Base-by-base conservation (phyloP, 345 rosid species). In the Erucastrum elatum region DNA sequence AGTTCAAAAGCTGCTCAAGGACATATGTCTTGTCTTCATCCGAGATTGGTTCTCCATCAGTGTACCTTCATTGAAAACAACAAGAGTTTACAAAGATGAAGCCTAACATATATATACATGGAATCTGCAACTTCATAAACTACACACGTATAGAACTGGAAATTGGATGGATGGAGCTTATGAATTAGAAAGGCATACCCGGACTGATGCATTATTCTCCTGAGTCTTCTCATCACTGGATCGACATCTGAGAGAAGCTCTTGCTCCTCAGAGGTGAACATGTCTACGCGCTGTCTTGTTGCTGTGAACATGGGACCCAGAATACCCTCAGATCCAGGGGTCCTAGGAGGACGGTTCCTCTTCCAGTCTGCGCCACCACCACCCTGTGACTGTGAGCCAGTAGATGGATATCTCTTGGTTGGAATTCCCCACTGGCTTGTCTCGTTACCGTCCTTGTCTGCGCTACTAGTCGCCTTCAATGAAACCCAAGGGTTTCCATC, bases 221-320 rank as follows among this genome's bases (percentile, higher is more conserved):
- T 76, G 63, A 90, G 78, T 1, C 89, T 84, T 59, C 25, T 87
- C 94, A 95, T 89, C 31, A 89, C 55, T 34, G 96, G 90, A 26
- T 95, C 98, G 34, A 89, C 69, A 4, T 79, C 94, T 2, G 81
- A 75, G 21, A 95, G 88, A 64, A 93, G 87, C 31, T 87, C 90
- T 70, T 90, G 96, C 76, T 95, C 98, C 76, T 91, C 92, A 9
- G 97, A 85, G 44, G 93, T 90, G 78, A 95, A 95, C 74, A 87
- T 77, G 66, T 95, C 99, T 17, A 93, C 44, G 70, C 91, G 87
- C 53, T 89, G 97, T 64, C 94, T 74, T 1, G 94, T 90, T 3
- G 41, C 82, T 8, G 98, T 90, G 17, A 60, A 86, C 80, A 90
- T 68, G 1, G 82, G 82, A 65, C 77, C 83, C 46, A 88, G 70